phyloP scores from a whole-genome alignment of 2,329 filamentous ascomycete genomes.

The Ophiocordyceps camponoti-leonardi region DNA sequence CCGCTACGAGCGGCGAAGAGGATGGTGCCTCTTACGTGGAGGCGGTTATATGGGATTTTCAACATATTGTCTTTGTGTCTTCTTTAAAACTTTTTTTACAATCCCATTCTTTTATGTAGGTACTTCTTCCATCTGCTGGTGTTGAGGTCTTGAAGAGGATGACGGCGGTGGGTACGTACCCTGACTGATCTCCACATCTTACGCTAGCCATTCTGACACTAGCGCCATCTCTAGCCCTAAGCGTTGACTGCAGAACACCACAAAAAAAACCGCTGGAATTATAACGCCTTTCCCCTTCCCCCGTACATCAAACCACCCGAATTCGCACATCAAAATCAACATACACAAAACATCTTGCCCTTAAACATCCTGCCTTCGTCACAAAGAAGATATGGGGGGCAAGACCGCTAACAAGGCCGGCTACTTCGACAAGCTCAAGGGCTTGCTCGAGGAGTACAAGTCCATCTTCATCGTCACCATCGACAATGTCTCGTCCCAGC shows the following conservation, averaged over 20 bases:
- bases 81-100: too few relatives aligned
- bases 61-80: constrained; percentile 10
- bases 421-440: constrained; percentile 99
- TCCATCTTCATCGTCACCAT: constrained; percentile 94
- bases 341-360: constrained; percentile 40
- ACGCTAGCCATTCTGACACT: constrained; percentile 3
- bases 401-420: constrained; percentile 82
- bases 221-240: constrained; percentile 20
- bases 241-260: constrained; percentile 7
- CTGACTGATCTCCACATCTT: neutral
- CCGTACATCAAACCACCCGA: too few relatives aligned
- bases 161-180: too few relatives aligned
- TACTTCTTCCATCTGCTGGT: neutral
- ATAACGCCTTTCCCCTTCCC: too few relatives aligned
- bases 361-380: constrained; percentile 98
- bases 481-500: constrained; percentile 99
- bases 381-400: constrained; percentile 98
- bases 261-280: constrained; percentile 15
- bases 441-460: constrained; percentile 87
- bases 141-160: too few relatives aligned
- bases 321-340: too few relatives aligned
- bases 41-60: constrained; percentile 46
- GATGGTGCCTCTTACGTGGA: constrained; percentile 35
- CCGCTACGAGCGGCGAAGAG: constrained; percentile 61
- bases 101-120: neutral